phyloP scores from a whole-genome alignment of 805 yeast genomes.

The Ascoidea tarda region DNA sequence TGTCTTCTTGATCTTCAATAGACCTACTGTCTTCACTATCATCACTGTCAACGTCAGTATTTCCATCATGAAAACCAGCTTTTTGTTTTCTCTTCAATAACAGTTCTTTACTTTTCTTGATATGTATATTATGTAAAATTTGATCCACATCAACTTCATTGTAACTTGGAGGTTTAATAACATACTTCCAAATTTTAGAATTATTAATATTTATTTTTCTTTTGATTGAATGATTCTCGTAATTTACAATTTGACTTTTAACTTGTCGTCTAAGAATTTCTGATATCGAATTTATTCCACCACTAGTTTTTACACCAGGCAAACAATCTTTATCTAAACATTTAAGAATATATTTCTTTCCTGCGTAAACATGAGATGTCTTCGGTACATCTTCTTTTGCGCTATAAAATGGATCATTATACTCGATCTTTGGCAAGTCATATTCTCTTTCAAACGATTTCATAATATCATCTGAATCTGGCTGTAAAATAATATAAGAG shows the following conservation, averaged over 20 bases:
- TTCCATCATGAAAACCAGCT: no score
- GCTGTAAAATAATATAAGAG: conserved; percentile 3
- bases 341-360: conserved; percentile 37
- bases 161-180: no score
- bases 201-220: no score
- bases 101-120: no score
- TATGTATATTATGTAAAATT: no score
- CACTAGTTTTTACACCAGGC: neutral
- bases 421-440: conserved; percentile 37
- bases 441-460: conserved; percentile 4
- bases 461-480: conserved; percentile 21
- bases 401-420: conserved; percentile 51
- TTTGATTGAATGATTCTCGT: no score
- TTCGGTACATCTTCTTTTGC: conserved; percentile 34
- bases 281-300: neutral
- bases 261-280: conserved; percentile 7
- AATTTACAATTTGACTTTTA: neutral
- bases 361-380: conserved; percentile 51
- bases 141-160: no score
- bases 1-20: no score
- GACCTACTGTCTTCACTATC: no score
- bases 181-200: no score
- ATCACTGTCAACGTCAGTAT: no score
- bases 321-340: conserved; percentile 23
- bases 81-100: no score